Conservation (phyloP, 176 grass and related monocot species). For the Calamus simplicifolius region DNA sequence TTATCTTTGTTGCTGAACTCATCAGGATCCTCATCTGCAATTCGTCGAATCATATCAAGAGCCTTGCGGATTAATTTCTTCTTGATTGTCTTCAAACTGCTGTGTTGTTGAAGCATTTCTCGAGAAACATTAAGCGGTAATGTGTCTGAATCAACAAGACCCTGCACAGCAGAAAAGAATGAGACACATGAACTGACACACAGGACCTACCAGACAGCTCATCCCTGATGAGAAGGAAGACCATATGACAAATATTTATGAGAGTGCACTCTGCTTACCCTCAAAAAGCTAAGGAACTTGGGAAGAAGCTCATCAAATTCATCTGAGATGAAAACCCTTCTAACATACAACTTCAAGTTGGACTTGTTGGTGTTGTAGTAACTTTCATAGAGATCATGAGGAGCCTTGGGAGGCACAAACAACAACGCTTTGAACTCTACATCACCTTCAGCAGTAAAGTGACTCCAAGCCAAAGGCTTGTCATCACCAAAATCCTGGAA, state of each 20-base stretch:
- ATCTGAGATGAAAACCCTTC: slow-evolving; percentile 96
- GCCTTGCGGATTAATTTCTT: slow-evolving; percentile 95
- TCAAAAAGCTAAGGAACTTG: slow-evolving; percentile 92
- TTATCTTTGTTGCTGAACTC: slow-evolving; percentile 93
- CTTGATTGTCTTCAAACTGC: slow-evolving; percentile 88
- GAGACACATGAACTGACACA: no score
- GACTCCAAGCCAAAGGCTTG: slow-evolving; percentile 82
- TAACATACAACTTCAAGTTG: slow-evolving; percentile 89
- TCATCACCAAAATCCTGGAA: slow-evolving; percentile 83
- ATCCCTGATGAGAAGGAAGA: no score
- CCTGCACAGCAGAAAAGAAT: slow-evolving; percentile 26
- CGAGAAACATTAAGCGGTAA: slow-evolving; percentile 85
- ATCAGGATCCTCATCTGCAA: slow-evolving; percentile 87
- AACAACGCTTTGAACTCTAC: slow-evolving; percentile 95
- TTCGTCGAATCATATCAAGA: slow-evolving; percentile 92
- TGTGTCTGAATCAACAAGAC: slow-evolving; percentile 91
- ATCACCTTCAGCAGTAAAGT: slow-evolving; percentile 95
- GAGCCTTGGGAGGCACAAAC: slow-evolving; percentile 89
- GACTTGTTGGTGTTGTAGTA: slow-evolving; percentile 94
- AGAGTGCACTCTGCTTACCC: slow-evolving; percentile 21
- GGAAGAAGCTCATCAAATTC: slow-evolving; percentile 97
- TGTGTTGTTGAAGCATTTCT: slow-evolving; percentile 99
- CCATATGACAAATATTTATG: no score
- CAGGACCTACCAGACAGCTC: no score
- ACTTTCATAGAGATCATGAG: slow-evolving; percentile 92